phyloP scores from a whole-genome alignment of 2,329 filamentous ascomycete genomes.

The Penicillium vulpinum region DNA sequence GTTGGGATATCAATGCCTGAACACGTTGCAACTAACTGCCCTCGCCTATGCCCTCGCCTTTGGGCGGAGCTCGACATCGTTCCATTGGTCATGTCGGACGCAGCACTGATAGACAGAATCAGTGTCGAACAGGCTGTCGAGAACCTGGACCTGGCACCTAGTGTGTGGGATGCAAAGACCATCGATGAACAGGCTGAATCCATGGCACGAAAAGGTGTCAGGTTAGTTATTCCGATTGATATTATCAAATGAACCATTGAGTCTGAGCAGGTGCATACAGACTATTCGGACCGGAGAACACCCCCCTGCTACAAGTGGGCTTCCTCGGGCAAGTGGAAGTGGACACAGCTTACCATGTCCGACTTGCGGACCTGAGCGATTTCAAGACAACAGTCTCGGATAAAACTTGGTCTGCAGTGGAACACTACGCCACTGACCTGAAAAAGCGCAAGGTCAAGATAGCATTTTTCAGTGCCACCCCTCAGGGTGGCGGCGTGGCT shows the following conservation, averaged over 20 bases:
- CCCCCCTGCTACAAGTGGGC: slow-evolving; percentile 66
- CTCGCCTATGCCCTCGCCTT: slow-evolving; percentile 66
- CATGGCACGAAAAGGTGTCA: slow-evolving; percentile 75
- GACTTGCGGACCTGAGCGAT: slow-evolving; percentile 57
- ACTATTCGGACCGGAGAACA: slow-evolving; percentile 70
- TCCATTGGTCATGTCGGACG: slow-evolving; percentile 61
- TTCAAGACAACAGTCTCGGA: slow-evolving; percentile 62
- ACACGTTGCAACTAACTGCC: slow-evolving; percentile 60
- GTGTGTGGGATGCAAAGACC: slow-evolving; percentile 54
- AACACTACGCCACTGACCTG: slow-evolving; percentile 63
- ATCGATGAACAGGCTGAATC: slow-evolving; percentile 81
- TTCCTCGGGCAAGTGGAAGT: slow-evolving; percentile 69
- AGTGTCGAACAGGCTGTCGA: slow-evolving; percentile 26
- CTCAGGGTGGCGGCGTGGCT: slow-evolving; percentile 79
- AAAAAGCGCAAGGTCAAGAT: slow-evolving; percentile 65
- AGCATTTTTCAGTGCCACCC: slow-evolving; percentile 77
- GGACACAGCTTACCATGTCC: slow-evolving; percentile 64
- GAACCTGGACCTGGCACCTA: background rate
- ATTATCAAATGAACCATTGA: background rate
- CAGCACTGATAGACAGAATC: slow-evolving; percentile 16
- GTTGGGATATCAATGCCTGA: slow-evolving; percentile 70
- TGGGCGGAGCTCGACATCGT: slow-evolving; percentile 78
- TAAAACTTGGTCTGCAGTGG: slow-evolving; percentile 65
- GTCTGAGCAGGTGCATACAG: slow-evolving; percentile 44
- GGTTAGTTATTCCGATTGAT: slow-evolving; percentile 45